A percentile compares a stretch with the other conserved stretches of the same genome.
phyloP scores from a whole-genome alignment of 1,284 basidiomycete genomes.

The Chalciporus piperatoides region DNA sequence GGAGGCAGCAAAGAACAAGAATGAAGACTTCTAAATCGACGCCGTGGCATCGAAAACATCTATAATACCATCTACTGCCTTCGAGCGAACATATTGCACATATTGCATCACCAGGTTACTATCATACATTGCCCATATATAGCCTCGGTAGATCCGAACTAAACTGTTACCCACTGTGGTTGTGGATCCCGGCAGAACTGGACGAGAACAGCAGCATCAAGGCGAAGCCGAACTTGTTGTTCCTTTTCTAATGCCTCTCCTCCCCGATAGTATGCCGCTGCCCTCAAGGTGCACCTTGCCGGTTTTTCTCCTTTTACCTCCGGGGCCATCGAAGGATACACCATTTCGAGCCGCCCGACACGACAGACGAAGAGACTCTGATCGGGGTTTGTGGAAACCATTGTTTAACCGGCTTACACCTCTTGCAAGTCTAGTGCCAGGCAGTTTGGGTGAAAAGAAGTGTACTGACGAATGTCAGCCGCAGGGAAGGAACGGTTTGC shows the following conservation, averaged over 20 bases:
- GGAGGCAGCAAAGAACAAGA: constrained; percentile 13
- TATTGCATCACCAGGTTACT: no score
- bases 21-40: constrained; percentile 5
- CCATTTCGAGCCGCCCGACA: constrained; percentile 36
- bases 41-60: neutral
- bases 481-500: constrained; percentile 82
- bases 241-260: constrained; percentile 32
- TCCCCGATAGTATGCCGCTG: constrained; percentile 56
- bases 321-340: no score
- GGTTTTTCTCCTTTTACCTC: constrained; percentile 62
- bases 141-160: no score
- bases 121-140: no score
- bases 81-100: neutral
- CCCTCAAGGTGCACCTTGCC: constrained; percentile 70
- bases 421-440: constrained; percentile 70
- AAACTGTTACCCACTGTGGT: no score
- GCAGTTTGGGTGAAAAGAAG: constrained; percentile 70
- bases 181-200: no score
- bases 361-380: constrained; percentile 56
- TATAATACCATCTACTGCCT: no score
- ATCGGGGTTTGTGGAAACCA: constrained; percentile 61
- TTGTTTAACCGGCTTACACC: constrained; percentile 44
- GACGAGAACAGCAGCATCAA: neutral
- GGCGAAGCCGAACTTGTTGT: neutral
- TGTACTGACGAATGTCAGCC: constrained; percentile 77